phyloP scores from a whole-genome alignment of 2,329 filamentous ascomycete species.

The Nothopassalora personata region DNA sequence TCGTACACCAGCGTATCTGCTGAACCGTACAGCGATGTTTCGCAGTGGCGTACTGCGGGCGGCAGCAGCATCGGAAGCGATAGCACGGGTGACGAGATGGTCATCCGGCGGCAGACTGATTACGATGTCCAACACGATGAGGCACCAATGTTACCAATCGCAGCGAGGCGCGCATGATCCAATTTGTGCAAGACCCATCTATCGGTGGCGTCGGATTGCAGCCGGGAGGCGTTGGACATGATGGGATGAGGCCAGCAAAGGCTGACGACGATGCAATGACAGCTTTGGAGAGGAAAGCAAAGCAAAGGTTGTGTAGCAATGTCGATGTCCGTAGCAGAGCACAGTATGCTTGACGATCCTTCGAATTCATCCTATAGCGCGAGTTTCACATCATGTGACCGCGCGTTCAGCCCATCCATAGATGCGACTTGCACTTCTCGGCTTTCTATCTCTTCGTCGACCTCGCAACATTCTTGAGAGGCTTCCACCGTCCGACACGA shows the following conservation, averaged over 20 bases:
- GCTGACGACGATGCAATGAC: not conserved
- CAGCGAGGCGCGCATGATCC: constrained; percentile 10
- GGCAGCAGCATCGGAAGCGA: constrained; percentile 16
- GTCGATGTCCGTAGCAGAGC: not conserved
- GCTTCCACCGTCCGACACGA: constrained; percentile 1
- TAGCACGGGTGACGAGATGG: constrained; percentile 22
- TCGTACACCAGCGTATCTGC: constrained; percentile 13
- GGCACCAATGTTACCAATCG: constrained; percentile 18
- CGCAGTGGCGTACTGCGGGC: constrained; percentile 6
- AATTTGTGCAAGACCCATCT: not conserved
- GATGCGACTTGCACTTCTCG: not conserved
- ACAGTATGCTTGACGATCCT: not conserved
- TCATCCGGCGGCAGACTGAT: constrained; percentile 26
- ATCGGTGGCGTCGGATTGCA: not conserved
- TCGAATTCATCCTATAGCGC: not conserved
- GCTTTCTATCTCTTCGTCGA: not conserved
- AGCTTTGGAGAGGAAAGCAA: not conserved
- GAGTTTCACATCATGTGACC: not conserved
- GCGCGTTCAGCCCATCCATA: not conserved
- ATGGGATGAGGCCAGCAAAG: not conserved
- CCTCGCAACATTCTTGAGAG: not conserved
- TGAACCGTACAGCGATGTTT: constrained; percentile 11
- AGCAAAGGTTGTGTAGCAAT: not conserved
- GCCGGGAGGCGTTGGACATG: not conserved
- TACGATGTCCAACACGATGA: constrained; percentile 24